Evolutionary conservation across 208 protist genomes (phyloP).

Genomic region (Angomonas deanei): DNA sequence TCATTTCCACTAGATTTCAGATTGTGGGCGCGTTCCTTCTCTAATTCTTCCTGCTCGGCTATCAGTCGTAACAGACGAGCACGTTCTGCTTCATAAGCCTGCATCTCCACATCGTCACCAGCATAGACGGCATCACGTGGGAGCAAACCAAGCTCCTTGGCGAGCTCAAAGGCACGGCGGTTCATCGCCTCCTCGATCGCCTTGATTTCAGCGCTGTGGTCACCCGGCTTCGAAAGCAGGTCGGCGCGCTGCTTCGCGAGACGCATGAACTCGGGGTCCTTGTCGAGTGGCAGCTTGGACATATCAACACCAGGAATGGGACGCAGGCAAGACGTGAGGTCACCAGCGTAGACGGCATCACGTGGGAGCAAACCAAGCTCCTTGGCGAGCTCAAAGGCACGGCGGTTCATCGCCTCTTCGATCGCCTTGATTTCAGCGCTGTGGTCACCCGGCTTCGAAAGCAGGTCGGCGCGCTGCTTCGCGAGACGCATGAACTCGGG

Average conservation of each 20-base stretch:
- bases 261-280: constrained; percentile 31
- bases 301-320: constrained; percentile 34
- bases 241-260: constrained; percentile 27
- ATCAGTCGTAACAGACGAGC: constrained; percentile 24
- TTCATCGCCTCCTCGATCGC: constrained; percentile 50
- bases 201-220: constrained; percentile 5
- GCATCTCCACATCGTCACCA: no score
- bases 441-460: no score
- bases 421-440: no score
- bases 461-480: no score
- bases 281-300: constrained; percentile 32
- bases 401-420: constrained; percentile 45
- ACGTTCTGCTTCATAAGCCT: constrained; percentile 55
- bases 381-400: constrained; percentile 39
- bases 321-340: constrained; percentile 28
- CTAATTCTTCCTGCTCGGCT: constrained; percentile 10
- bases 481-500: no score
- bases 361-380: constrained; percentile 32
- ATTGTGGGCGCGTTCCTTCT: constrained; percentile 33
- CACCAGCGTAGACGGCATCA: constrained; percentile 34
- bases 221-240: constrained; percentile 14
- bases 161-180: constrained; percentile 51
- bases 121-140: not conserved
- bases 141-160: constrained; percentile 24
- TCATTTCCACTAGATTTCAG: constrained; percentile 64